Base-by-base conservation (phyloP, 768 basidiomycete species). In the Erythrobasidium yunnanense region DNA sequence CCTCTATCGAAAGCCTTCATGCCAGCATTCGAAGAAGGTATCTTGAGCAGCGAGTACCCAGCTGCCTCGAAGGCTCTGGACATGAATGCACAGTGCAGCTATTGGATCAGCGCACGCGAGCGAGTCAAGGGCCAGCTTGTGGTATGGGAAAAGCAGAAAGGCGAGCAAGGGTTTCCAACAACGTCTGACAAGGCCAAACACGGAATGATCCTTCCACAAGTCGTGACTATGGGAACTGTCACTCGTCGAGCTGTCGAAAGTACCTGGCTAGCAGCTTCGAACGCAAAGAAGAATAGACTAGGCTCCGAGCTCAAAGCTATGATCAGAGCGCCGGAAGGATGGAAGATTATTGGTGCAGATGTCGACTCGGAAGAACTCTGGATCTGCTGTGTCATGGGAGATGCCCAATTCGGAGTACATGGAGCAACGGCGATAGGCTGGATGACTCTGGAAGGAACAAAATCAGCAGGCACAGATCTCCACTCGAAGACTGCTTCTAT, bases 401-500 rank as follows among this genome's bases (percentile, higher is more conserved):
- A 97, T 73, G 88, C 91, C 0, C 93, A 99, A 76, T 95, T 99
- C 75, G 95, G 93, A 7, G 75, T 93, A 65, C 92, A 99, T 71
- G 93, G 93, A 11, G 90, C 91, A 11, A 92, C 91, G 1, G 91
- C 93, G 1, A 84, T 99, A 46, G 93, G 95, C 2, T 97, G 93
- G 93, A 97, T 99, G 93, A 96, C 92, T 17, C 81, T 99, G 29
- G 95, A 97, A 76, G 92, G 95, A 0, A 93, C 92, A 17, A 97
- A 97, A 77, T 81, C 85, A 0, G 86, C 87, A 0, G 91, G 91
- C 4, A 97, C 93, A 4, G 93, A 99, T 77, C 77, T 99, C 30
- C 93, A 96, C 73, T 96, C 92, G 11, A 95, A 95, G 78, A 93
- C 92, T 1, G 95, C 93, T 11, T 83, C 77, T 66, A 97, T 97